Evolutionary conservation across 2,329 filamentous ascomycete genomes (phyloP).

Genomic region (Echinosphaeria canescens): DNA sequence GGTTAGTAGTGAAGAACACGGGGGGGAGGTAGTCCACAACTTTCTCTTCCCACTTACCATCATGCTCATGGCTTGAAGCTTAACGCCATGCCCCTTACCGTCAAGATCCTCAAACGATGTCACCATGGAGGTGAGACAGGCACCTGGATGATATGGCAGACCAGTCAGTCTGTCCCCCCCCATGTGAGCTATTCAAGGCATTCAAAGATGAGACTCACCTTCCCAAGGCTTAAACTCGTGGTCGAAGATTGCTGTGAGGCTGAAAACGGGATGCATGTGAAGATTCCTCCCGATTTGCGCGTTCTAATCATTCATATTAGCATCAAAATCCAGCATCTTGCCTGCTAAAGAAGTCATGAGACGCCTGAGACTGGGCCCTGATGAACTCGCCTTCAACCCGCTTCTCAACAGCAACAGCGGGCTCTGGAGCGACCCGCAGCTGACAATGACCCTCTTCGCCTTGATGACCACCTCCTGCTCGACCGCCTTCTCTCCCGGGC

Average conservation of each 20-base stretch:
- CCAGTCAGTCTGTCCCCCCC: no score
- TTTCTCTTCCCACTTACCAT: no score
- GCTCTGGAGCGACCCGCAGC: constrained; percentile 50
- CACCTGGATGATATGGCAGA: constrained; percentile 27
- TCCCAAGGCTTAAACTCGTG: constrained; percentile 45
- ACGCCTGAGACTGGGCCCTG: no score
- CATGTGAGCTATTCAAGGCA: no score
- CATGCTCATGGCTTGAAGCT: constrained; percentile 56
- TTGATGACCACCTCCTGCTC: constrained; percentile 46
- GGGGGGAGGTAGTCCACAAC: not conserved
- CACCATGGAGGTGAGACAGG: constrained; percentile 58
- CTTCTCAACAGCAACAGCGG: constrained; percentile 55
- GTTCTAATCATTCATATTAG: constrained; percentile 24
- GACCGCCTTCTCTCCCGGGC: constrained; percentile 20
- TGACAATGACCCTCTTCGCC: constrained; percentile 55
- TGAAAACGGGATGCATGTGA: constrained; percentile 49
- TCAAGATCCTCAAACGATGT: constrained; percentile 61
- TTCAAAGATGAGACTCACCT: constrained; percentile 13
- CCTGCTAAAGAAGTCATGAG: no score
- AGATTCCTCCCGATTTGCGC: constrained; percentile 58
- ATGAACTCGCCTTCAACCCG: constrained; percentile 36
- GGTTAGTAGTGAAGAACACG: constrained; percentile 2
- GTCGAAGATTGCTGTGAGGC: constrained; percentile 26
- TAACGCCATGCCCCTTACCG: constrained; percentile 53
- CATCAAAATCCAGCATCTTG: no score